A percentile compares a stretch with the other conserved stretches of the same genome.
Conservation (phyloP, 352 stramenopile genomes). For the Globisporangium orthogonon region DNA sequence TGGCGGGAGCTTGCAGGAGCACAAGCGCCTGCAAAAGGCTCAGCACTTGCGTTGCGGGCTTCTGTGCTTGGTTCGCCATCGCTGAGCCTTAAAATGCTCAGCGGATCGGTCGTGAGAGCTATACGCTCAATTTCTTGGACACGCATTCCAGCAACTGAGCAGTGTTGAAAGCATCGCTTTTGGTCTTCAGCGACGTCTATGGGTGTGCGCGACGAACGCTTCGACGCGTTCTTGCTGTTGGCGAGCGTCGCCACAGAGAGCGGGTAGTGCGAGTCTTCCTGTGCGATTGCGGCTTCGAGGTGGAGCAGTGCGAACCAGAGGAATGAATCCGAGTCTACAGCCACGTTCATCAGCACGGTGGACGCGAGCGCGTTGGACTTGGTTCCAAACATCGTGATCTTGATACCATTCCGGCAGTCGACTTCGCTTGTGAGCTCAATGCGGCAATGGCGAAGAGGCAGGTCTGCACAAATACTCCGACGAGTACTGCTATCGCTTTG, state of each 20-base stretch:
- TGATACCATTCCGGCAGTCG: slow-evolving; percentile 41
- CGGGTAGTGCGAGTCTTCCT: slow-evolving; percentile 33
- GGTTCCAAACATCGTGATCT: slow-evolving; percentile 18
- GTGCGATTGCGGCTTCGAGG: slow-evolving; percentile 42
- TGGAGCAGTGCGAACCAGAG: slow-evolving; percentile 49
- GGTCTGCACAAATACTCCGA: slow-evolving; percentile 9
- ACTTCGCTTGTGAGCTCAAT: slow-evolving; percentile 42
- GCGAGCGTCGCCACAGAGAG: slow-evolving; percentile 17
- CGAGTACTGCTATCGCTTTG: background rate
- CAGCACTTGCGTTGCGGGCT: background rate
- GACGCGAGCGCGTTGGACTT: slow-evolving; percentile 9
- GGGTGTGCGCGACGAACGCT: slow-evolving; percentile 12
- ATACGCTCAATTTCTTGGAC: slow-evolving; percentile 42
- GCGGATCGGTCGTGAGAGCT: slow-evolving; percentile 12
- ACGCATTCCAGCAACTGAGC: slow-evolving; percentile 22
- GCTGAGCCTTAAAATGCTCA: slow-evolving; percentile 4
- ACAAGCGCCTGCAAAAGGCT: background rate
- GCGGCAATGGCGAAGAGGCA: slow-evolving; percentile 38
- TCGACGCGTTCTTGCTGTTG: slow-evolving; percentile 16
- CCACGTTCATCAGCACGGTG: slow-evolving; percentile 37
- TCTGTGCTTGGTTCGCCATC: background rate
- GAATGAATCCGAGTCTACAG: slow-evolving; percentile 37
- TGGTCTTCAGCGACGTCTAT: slow-evolving; percentile 23
- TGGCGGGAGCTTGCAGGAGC: background rate
- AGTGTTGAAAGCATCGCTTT: slow-evolving; percentile 23